phyloP scores from a whole-genome alignment of 2,329 filamentous ascomycete species.

The Parastagonospora avenae region DNA sequence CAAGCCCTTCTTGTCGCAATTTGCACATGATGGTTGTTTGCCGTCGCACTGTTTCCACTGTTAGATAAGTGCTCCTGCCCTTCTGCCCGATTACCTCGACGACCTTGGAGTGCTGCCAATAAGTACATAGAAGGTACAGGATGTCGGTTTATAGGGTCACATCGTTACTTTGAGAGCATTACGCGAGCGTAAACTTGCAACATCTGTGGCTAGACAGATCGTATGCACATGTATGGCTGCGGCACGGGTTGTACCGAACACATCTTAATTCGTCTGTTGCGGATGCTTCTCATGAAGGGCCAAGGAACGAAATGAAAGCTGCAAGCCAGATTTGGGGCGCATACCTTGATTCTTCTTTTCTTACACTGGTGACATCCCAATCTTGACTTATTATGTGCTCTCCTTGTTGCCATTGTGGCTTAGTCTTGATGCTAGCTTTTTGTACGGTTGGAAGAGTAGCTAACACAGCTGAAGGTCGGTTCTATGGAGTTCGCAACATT shows the following conservation, averaged over 20 bases:
- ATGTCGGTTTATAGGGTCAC: no score
- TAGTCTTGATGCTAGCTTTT: background rate
- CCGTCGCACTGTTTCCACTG: conserved; percentile 35
- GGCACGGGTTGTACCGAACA: background rate
- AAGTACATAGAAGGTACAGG: no score
- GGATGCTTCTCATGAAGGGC: background rate
- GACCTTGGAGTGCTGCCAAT: no score
- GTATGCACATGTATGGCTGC: background rate
- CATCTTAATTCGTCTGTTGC: background rate
- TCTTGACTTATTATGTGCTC: conserved; percentile 43
- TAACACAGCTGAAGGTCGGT: background rate
- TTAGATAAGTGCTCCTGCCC: conserved; percentile 14
- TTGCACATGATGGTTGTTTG: conserved; percentile 38
- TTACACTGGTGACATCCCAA: conserved; percentile 44
- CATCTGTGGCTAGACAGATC: conserved; percentile 17
- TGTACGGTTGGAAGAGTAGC: no score
- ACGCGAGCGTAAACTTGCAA: no score
- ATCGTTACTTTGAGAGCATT: no score
- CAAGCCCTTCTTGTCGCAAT: conserved; percentile 39
- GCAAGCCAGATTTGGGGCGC: background rate
- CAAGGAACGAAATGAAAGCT: no score
- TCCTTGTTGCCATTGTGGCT: conserved; percentile 33
- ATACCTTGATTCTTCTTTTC: conserved; percentile 43
- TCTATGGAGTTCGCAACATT: background rate
- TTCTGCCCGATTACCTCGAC: background rate